Conservation (phyloP, 768 basidiomycete species). For the Mycena latifolia region DNA sequence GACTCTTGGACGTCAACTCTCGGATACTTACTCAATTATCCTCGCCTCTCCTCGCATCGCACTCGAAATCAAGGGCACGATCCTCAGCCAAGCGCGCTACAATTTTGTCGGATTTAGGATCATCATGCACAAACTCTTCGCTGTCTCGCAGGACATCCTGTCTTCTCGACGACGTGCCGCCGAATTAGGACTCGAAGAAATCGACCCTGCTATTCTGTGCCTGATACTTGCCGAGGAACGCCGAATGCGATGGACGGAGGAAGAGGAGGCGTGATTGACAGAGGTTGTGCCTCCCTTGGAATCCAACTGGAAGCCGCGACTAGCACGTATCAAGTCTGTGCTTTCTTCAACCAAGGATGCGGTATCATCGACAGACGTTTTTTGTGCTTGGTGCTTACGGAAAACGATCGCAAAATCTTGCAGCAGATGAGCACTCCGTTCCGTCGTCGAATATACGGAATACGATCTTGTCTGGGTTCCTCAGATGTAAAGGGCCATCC, state of each 20-base stretch:
- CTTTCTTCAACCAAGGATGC: conserved; percentile 2
- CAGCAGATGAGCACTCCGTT: conserved; percentile 1
- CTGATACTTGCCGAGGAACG: conserved; percentile 15
- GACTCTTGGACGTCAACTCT: conserved; percentile 8
- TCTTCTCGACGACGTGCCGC: neutral
- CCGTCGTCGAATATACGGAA: neutral
- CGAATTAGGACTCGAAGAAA: conserved; percentile 1
- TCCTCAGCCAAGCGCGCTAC: conserved; percentile 20
- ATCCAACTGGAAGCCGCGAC: neutral
- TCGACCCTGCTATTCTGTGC: conserved; percentile 1
- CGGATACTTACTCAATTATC: conserved; percentile 13
- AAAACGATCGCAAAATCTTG: conserved; percentile 16
- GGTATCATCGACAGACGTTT: conserved; percentile 8
- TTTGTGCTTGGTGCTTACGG: conserved; percentile 19
- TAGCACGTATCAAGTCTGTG: conserved; percentile 1
- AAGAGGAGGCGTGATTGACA: conserved; percentile 20
- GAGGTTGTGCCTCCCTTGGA: conserved; percentile 10
- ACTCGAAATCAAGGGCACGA: conserved; percentile 16
- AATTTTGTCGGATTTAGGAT: conserved; percentile 13
- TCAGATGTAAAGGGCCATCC: conserved; percentile 17
- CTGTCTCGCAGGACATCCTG: conserved; percentile 4
- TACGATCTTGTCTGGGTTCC: neutral
- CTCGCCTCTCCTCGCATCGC: conserved; percentile 17
- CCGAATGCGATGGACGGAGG: conserved; percentile 6
- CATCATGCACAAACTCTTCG: conserved; percentile 10